Evolutionary conservation across 495 filamentous ascomycete genomes (phyloP), one percentile per base, ranked within the genome.

Genomic region (Hypoxylon fuscum): DNA sequence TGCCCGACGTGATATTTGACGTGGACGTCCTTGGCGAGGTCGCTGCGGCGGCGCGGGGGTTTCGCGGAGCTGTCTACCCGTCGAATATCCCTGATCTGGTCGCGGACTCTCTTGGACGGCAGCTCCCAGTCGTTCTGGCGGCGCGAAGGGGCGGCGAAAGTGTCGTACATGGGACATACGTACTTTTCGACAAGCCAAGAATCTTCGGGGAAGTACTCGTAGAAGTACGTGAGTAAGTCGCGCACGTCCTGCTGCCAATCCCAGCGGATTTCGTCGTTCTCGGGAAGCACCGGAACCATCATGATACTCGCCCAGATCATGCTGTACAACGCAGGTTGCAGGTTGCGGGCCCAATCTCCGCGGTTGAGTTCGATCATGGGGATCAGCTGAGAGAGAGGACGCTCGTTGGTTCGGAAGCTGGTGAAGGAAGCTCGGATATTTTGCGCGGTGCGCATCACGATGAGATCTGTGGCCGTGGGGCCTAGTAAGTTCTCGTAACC

Each of bases 231-330:
- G 49, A 87, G 83, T 51, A 89, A 83, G 29, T 83, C 74, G 14
- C 86, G 79, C 18, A 88, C 83, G 50, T 78, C 71, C 5, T 77
- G 63, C 68, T 78, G 65, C 75, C 76, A 74, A 68, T 77, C 66
- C 69, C 64, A 47, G 64, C 74, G 43, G 72, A 79, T 60, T 49
- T 64, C 63, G 34, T 68, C 54, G 51, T 62, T 72, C 12, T 73
- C 58, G 4, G 75, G 66, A 0, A 68, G 55, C 25, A 65, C 43
- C 41, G 75, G 74, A 15, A 87, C 79, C 49, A 94, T 78, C 62
- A 93, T 81, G 55, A 88, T 82, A 4, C 88, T 86, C 5, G 78
- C 77, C 93, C 93, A 97, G 49, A 93, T 79, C 27, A 89, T 84
- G 37, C 84, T 85, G 74, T 96, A 97, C 62, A 85, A 81, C 0